Conservation (phyloP, 805 yeast species). For the Ogataea nitratoaversa region DNA sequence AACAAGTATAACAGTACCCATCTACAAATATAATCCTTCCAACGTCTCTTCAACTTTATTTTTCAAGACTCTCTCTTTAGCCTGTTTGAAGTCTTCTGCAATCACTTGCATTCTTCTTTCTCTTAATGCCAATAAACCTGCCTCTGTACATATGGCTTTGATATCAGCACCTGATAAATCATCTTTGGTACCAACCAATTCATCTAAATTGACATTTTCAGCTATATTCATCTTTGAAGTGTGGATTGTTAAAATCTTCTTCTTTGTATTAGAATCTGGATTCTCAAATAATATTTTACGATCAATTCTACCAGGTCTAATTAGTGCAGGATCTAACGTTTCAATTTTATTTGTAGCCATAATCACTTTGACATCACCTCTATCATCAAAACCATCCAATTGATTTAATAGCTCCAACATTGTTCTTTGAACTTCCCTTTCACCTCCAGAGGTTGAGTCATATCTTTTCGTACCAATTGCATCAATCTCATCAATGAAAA, state of each 20-base stretch:
- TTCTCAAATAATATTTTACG: conserved; percentile 94
- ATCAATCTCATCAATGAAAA: conserved; percentile 96
- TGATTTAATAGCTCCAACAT: conserved; percentile 95
- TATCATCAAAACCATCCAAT: conserved; percentile 93
- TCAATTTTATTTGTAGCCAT: conserved; percentile 98
- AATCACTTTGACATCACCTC: conserved; percentile 95
- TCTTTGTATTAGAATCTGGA: conserved; percentile 89
- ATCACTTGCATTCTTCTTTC: conserved; percentile 98
- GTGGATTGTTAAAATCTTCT: conserved; percentile 88
- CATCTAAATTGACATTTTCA: conserved; percentile 84
- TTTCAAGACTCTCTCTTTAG: conserved; percentile 92
- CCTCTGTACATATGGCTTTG: conserved; percentile 96
- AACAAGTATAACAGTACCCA: not conserved
- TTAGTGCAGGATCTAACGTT: conserved; percentile 89
- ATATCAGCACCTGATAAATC: conserved; percentile 97
- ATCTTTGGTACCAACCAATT: conserved; percentile 84
- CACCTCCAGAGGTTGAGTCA: conserved; percentile 90
- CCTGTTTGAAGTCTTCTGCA: conserved; percentile 87
- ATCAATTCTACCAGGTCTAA: conserved; percentile 96
- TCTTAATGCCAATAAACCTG: conserved; percentile 90
- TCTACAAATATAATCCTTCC: conserved; percentile 77
- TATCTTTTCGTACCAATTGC: conserved; percentile 99
- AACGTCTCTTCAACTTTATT: conserved; percentile 94
- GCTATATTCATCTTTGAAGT: conserved; percentile 90
- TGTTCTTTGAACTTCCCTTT: conserved; percentile 94